Conservation (phyloP, 257 asterid genomes). For the Petunia secreta region DNA sequence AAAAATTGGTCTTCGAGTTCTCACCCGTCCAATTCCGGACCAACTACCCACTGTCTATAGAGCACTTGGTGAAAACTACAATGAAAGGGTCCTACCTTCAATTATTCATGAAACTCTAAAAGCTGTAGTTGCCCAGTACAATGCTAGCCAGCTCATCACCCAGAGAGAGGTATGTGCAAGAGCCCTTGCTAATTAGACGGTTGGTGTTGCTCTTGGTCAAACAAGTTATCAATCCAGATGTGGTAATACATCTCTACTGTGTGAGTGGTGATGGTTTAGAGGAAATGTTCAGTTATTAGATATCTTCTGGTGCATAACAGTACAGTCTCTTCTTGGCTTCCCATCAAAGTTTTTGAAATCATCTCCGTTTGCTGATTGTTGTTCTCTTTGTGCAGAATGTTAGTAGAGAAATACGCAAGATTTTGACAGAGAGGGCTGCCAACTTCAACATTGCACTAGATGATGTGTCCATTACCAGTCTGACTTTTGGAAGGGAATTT, state of each 20-base stretch:
- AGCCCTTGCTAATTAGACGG: constrained; percentile 17
- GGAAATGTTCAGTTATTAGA: not conserved
- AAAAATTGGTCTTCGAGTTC: constrained; percentile 88
- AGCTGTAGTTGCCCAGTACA: constrained; percentile 90
- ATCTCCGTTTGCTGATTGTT: not conserved
- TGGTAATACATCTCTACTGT: not conserved
- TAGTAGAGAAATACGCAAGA: constrained; percentile 78
- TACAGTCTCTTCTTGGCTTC: not conserved
- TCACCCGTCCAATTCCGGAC: constrained; percentile 83
- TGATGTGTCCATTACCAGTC: constrained; percentile 82
- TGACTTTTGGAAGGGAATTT: constrained; percentile 85
- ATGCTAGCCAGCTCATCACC: constrained; percentile 92
- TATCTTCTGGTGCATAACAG: not conserved
- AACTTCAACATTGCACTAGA: constrained; percentile 87
- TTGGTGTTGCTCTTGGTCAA: not conserved
- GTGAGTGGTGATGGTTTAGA: not conserved
- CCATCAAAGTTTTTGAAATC: not conserved
- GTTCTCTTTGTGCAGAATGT: constrained; percentile 54
- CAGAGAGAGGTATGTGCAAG: constrained; percentile 75
- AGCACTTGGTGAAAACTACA: constrained; percentile 83
- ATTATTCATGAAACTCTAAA: constrained; percentile 86
- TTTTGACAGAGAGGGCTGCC: constrained; percentile 80
- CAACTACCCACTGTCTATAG: constrained; percentile 78
- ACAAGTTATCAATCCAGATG: not conserved
- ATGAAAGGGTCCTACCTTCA: constrained; percentile 85